A percentile compares a stretch with the other conserved stretches of the same genome.
Conservation (phyloP, 768 basidiomycete genomes). For the Amanita rubescens region DNA sequence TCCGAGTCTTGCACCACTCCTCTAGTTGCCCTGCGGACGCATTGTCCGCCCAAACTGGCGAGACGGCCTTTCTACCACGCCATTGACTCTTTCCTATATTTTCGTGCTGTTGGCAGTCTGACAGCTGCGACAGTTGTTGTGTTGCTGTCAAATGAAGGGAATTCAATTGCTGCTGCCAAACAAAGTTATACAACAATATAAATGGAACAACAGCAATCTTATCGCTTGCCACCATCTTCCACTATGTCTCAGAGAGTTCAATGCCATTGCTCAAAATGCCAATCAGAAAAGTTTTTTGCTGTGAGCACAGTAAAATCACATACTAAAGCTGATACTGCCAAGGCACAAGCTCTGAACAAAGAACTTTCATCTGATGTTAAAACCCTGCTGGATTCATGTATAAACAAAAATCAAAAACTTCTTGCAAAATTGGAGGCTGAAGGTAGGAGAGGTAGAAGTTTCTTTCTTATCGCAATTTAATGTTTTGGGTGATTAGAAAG, state of each 20-base stretch:
- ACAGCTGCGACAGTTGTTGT: too few relatives aligned
- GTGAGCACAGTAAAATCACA: not conserved
- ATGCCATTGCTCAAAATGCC: not conserved
- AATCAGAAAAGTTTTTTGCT: not conserved
- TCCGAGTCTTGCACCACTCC: constrained; percentile 55
- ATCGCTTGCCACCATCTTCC: not conserved
- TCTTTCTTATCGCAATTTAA: too few relatives aligned
- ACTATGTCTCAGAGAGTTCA: not conserved
- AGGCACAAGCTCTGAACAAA: not conserved
- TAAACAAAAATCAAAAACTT: not conserved
- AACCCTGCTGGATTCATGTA: not conserved
- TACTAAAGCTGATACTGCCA: not conserved
- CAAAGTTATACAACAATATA: too few relatives aligned
- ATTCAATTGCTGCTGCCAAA: too few relatives aligned
- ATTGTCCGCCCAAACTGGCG: constrained; percentile 57
- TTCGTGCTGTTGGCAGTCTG: too few relatives aligned
- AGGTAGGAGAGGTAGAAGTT: too few relatives aligned
- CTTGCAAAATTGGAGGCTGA: too few relatives aligned
- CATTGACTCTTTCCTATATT: too few relatives aligned
- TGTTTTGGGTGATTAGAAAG: too few relatives aligned
- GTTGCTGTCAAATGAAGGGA: too few relatives aligned
- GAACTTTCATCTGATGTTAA: not conserved
- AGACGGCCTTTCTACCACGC: constrained; percentile 45
- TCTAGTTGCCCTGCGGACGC: constrained; percentile 44
- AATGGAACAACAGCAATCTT: too few relatives aligned